Base-by-base conservation (phyloP, 306 rosid genomes). In the Dryas alaskensis region DNA sequence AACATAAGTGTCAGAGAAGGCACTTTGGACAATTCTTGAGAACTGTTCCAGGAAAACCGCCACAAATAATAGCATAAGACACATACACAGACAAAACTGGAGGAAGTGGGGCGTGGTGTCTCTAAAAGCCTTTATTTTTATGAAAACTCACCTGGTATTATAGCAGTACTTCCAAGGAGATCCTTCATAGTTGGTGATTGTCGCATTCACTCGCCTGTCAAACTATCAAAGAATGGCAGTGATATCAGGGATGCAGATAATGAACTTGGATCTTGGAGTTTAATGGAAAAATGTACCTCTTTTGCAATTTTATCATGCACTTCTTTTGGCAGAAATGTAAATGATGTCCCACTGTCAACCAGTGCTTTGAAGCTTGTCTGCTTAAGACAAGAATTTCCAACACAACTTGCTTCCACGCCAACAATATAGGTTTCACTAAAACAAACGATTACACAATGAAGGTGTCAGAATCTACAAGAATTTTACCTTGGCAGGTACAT, bases 311-410 rank as follows among this genome's bases (percentile, higher is more conserved):
- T 81, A 81, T 87, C 87, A 45, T 84, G 91, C 48, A 78, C 89
- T 65, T 86, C 87, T 61, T 89, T 84, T 0, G 98, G 98, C 75
- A 93, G 94, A 79, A 88, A 87, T 8, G 98, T 89, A 84, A 93
- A 91, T 57, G 98, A 93, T 37, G 97, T 79, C 74, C 98, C 98
- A 4, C 94, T 93, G 75, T 94, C 98, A 85, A 91, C 83, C 84
- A 83, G 75, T 17, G 95, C 92, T 73, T 81, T 83, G 75, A 94
- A 94, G 81, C 78, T 80, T 22, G 92, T 73, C 80, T 80, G 78
- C 81, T 87, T 82, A 46, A 84, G 88, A 76, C 97, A 94, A 39
- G 90, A 83, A 67, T 81, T 81, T 55, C 81, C 83, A 16, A 94
- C 44, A 86, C 97, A 94, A 78, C 78, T 87, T 73, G 92, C 80